Evolutionary conservation across 345 rosid genomes (phyloP).

Genomic region (Nasturtium officinale): DNA sequence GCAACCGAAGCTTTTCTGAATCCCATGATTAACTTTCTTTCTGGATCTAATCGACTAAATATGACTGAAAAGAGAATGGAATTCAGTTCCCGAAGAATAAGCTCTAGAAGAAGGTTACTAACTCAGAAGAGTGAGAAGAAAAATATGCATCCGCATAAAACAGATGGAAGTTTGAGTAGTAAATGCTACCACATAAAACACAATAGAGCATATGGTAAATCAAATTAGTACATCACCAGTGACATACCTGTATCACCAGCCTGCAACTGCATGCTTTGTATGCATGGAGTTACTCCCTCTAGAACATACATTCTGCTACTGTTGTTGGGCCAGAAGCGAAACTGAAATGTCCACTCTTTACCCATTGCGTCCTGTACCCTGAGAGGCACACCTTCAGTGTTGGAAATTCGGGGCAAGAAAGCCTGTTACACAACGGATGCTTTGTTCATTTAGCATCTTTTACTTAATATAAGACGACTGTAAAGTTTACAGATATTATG

Average conservation of each 20-base stretch:
- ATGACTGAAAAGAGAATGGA: constrained; percentile 62
- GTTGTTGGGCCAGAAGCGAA: constrained; percentile 94
- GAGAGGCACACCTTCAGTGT: constrained; percentile 91
- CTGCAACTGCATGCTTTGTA: constrained; percentile 91
- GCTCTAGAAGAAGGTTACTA: constrained; percentile 12
- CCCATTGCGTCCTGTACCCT: constrained; percentile 92
- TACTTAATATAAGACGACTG: constrained; percentile 9
- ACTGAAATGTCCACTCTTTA: constrained; percentile 92
- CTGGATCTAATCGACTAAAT: constrained; percentile 91
- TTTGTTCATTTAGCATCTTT: constrained; percentile 25
- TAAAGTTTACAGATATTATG: constrained; percentile 27
- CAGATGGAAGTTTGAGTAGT: constrained; percentile 9
- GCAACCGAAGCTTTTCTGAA: constrained; percentile 80
- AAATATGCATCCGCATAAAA: constrained; percentile 2
- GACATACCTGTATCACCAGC: constrained; percentile 92
- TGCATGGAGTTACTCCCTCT: constrained; percentile 92
- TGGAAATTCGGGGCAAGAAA: constrained; percentile 79
- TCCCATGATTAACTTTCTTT: constrained; percentile 93
- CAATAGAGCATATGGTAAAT: constrained; percentile 23
- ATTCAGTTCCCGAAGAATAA: constrained; percentile 30
- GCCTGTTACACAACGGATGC: constrained; percentile 55
- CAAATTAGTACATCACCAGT: constrained; percentile 9
- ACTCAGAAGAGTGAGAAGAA: constrained; percentile 27
- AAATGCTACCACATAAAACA: constrained; percentile 19
- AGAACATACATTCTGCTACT: constrained; percentile 93